Evolutionary conservation across 2,329 filamentous ascomycete genomes (phyloP), one percentile per base, ranked within the genome.

Genomic region (Fusarium compactum): DNA sequence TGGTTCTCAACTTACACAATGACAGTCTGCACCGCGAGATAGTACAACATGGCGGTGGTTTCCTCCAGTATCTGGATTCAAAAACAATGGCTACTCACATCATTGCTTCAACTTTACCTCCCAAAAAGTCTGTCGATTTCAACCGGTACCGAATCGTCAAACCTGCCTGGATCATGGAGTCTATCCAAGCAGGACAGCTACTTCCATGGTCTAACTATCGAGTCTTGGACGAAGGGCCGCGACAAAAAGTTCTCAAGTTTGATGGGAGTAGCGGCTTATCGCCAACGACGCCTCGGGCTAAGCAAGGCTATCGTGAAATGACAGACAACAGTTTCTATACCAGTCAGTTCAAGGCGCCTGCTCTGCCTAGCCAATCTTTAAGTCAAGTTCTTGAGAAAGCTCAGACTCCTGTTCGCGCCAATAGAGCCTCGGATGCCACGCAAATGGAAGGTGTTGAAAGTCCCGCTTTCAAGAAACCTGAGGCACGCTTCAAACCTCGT

Each of bases 21-120:
- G 24, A 38, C 29, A 86, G 85, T 46, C 87, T 99, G 20, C 95
- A 97, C 82, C 90, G 85, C 56, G 86, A 97, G 65, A 91, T 99
- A 59, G 95, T 99, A 20, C 89, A 92, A 73, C 90, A 98, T 87
- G 96, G 96, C n/a, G 97, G 95, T 32, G 93, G 92, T 0, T 98
- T 97, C 74, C 86, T 98, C 66, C 96, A 99, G 79, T 98, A 98
- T 76, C 84, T 99, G 14, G 95, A 98, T 79, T 92, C 91, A 40
- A 99, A 99, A 83, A 98, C 95, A 1, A 91, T 92, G 78, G 95
- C 94, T 1, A 99, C 97, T 1, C 95, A 99, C 78, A 97, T 99
- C 72, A 94, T 99, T 74, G 95, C 95, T 6, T 95, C 94, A 55
- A 91, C 89, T 56, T 83, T 99, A 24, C 96, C 96, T 0, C 95